phyloP scores from a whole-genome alignment of 139 green algal species.

The Chlamydomonas sphaeroides region DNA sequence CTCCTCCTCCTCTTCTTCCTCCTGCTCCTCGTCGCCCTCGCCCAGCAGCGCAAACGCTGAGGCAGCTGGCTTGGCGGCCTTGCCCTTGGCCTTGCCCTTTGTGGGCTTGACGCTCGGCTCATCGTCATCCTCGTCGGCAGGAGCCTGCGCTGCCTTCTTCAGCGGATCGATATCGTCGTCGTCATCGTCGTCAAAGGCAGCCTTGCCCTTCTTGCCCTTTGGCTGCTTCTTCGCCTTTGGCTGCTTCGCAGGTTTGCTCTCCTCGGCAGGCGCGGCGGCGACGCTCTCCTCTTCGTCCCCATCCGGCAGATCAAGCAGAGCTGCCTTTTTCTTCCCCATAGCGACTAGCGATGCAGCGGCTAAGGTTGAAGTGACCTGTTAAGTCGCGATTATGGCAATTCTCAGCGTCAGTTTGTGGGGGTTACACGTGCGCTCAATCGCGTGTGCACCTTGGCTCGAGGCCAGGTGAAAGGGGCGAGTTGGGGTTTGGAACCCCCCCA shows the following conservation, averaged over 20 bases:
- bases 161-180: constrained; percentile 67
- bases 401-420: too few relatives aligned
- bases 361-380: too few relatives aligned
- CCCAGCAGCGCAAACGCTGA: constrained; percentile 66
- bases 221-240: constrained; percentile 66
- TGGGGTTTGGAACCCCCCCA: too few relatives aligned
- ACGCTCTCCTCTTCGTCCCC: constrained; percentile 15
- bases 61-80: constrained; percentile 24
- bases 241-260: not conserved
- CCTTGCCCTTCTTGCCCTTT: constrained; percentile 77
- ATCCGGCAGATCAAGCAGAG: constrained; percentile 31
- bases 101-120: constrained; percentile 42
- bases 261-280: not conserved
- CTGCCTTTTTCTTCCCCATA: constrained; percentile 57
- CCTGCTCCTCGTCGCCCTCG: constrained; percentile 52
- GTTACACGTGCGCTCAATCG: too few relatives aligned
- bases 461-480: too few relatives aligned
- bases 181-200: constrained; percentile 45
- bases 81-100: constrained; percentile 57
- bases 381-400: too few relatives aligned
- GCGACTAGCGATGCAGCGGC: too few relatives aligned
- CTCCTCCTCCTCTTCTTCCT: constrained; percentile 56
- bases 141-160: not conserved
- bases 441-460: too few relatives aligned
- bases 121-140: constrained; percentile 59